These are phyloP conservation scores for Rhizopogon vesiculosus DNA, from an alignment of 768 basidiomycete species.

Conservation along the genomic window DNA sequence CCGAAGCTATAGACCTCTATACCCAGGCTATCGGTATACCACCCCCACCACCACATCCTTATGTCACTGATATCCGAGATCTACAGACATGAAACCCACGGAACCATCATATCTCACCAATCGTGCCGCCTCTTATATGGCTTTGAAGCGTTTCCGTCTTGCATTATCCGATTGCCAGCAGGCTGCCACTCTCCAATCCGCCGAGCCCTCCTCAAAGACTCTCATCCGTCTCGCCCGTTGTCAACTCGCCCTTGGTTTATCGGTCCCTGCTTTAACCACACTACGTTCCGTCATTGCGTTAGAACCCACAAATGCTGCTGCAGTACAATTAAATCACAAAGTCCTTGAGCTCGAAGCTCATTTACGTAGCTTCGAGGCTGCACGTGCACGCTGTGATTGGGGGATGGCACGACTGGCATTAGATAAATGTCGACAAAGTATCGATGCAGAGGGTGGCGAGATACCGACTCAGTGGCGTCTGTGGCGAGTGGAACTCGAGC, in stretches of 20 bases:
- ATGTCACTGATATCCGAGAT: slow-evolving; percentile 1
- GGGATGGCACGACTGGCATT: slow-evolving; percentile 72
- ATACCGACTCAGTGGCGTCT: slow-evolving; percentile 76
- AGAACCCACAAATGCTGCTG: slow-evolving; percentile 58
- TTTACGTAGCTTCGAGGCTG: slow-evolving; percentile 55
- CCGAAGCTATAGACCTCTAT: slow-evolving; percentile 70
- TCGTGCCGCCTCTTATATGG: slow-evolving; percentile 83
- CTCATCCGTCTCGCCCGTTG: slow-evolving; percentile 80
- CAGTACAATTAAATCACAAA: slow-evolving; percentile 56
- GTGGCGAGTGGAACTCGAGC: slow-evolving; percentile 75
- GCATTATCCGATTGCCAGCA: slow-evolving; percentile 79
- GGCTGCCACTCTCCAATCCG: slow-evolving; percentile 61
- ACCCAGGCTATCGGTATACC: slow-evolving; percentile 65
- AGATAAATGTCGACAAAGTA: slow-evolving; percentile 68
- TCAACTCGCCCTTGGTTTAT: slow-evolving; percentile 73
- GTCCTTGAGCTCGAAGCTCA: slow-evolving; percentile 61
- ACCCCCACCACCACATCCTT: slow-evolving; percentile 16
- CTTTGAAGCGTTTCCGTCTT: slow-evolving; percentile 65
- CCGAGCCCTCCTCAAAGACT: slow-evolving; percentile 65
- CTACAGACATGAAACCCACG: slow-evolving; percentile 49
- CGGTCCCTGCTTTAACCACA: slow-evolving; percentile 62
- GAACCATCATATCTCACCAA: slow-evolving; percentile 83
- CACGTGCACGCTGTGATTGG: slow-evolving; percentile 65
- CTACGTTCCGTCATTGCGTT: slow-evolving; percentile 55
- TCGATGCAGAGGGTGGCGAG: slow-evolving; percentile 73